Percentiles rank a stretch among this genome's conserved stretches.
Conservation (phyloP, 1,139 yeast species). For the Spathaspora sp. region DNA sequence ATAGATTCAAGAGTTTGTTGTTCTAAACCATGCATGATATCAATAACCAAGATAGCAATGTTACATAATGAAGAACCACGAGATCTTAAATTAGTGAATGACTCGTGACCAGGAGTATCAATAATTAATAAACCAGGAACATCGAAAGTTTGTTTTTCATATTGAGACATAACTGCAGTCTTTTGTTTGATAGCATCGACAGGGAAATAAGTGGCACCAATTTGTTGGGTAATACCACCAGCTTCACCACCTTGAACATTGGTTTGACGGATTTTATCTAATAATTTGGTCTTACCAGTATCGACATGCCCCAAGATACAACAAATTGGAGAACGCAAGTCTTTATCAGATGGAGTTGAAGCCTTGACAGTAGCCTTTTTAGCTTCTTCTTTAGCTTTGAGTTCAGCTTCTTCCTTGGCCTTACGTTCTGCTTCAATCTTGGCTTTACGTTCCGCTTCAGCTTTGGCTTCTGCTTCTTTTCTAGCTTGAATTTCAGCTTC, state of each 20-base stretch:
- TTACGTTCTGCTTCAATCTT: slow-evolving; percentile 20
- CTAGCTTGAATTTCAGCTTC: slow-evolving; percentile 12
- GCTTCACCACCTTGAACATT: slow-evolving; percentile 99
- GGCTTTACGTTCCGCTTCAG: slow-evolving; percentile 23
- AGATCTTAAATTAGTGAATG: slow-evolving; percentile 93
- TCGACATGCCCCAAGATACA: slow-evolving; percentile 99
- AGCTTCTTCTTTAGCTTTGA: slow-evolving; percentile 18
- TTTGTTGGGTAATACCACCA: slow-evolving; percentile 99
- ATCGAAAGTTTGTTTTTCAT: slow-evolving; percentile 82
- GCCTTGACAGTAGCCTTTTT: slow-evolving; percentile 21
- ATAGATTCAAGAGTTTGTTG: slow-evolving; percentile 96
- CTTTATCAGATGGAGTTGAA: slow-evolving; percentile 34
- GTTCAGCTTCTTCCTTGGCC: slow-evolving; percentile 16
- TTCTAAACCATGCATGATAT: slow-evolving; percentile 98
- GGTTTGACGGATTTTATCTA: slow-evolving; percentile 97
- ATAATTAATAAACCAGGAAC: slow-evolving; percentile 96
- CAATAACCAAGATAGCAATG: slow-evolving; percentile 96
- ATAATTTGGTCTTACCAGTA: slow-evolving; percentile 96
- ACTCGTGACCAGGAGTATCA: slow-evolving; percentile 99
- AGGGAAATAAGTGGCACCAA: slow-evolving; percentile 99
- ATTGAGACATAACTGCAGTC: slow-evolving; percentile 86
- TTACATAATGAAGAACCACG: slow-evolving; percentile 99
- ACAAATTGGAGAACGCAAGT: slow-evolving; percentile 97
- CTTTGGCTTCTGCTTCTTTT: slow-evolving; percentile 21
- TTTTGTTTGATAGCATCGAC: slow-evolving; percentile 89